Percentiles rank a stretch among this genome's conserved stretches.
Evolutionary conservation across 352 stramenopile genomes (phyloP).

Genomic region (Globisporangium abappressorium): DNA sequence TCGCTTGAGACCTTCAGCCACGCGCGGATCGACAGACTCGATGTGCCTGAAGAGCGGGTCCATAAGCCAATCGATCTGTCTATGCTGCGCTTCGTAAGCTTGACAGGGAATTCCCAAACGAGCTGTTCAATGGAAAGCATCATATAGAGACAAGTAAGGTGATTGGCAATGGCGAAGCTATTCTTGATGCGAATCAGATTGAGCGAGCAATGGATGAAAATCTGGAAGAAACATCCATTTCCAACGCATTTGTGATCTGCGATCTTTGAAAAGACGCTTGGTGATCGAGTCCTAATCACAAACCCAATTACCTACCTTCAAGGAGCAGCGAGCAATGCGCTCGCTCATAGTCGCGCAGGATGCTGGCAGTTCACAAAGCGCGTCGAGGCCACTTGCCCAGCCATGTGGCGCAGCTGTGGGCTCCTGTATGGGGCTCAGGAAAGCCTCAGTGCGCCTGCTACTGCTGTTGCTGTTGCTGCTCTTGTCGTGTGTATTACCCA

Average conservation of each 20-base stretch:
- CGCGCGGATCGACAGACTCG: conserved; percentile 52
- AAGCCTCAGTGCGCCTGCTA: too few species aligned
- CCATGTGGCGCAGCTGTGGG: too few species aligned
- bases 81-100: too few species aligned
- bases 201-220: neutral
- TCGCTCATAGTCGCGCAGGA: neutral
- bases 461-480: neutral
- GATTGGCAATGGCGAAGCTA: neutral
- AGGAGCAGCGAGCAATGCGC: too few species aligned
- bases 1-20: conserved; percentile 50
- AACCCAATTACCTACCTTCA: too few species aligned
- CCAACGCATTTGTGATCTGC: too few species aligned
- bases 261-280: neutral
- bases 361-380: too few species aligned
- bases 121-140: neutral
- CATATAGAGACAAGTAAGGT: too few species aligned
- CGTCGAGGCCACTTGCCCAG: too few species aligned
- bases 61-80: conserved; percentile 15
- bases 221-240: neutral
- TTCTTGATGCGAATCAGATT: conserved; percentile 4
- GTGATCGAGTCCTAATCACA: too few species aligned
- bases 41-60: conserved; percentile 41
- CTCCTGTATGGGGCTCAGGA: too few species aligned
- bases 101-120: neutral
- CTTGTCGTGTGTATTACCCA: conserved; percentile 2